Conservation (phyloP, 257 asterid genomes). For the Solanum stenotomum region DNA sequence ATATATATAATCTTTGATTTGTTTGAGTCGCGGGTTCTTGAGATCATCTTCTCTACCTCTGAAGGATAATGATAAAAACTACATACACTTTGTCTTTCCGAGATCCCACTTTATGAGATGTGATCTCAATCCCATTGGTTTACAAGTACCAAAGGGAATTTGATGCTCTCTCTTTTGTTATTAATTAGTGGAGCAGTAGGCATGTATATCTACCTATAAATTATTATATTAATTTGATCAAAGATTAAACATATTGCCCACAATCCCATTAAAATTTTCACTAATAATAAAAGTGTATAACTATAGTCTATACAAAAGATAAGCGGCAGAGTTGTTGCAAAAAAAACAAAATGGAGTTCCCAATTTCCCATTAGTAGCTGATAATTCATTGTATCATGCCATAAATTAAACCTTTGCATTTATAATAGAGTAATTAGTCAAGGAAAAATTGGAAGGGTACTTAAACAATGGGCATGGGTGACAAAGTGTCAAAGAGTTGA, state of each 20-base stretch:
- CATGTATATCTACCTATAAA: background rate
- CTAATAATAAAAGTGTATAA: background rate
- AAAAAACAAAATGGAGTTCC: background rate
- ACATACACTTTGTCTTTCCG: no score
- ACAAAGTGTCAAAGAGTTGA: background rate
- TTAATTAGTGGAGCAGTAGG: background rate
- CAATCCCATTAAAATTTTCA: background rate
- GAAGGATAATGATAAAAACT: no score
- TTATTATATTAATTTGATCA: background rate
- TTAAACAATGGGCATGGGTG: background rate
- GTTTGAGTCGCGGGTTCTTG: no score
- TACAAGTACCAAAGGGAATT: background rate
- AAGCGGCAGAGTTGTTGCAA: background rate
- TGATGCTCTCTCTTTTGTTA: background rate
- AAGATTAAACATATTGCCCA: background rate
- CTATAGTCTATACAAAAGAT: background rate
- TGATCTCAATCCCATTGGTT: background rate
- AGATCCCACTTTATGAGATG: no score
- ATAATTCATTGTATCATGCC: background rate
- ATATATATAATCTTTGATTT: no score
- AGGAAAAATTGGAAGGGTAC: background rate
- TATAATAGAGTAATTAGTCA: background rate
- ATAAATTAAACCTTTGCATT: background rate
- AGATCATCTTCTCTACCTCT: no score
- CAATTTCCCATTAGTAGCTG: background rate